Evolutionary conservation across 2,329 filamentous ascomycete species (phyloP).

Genomic region (Arthrinium phaeospermum): DNA sequence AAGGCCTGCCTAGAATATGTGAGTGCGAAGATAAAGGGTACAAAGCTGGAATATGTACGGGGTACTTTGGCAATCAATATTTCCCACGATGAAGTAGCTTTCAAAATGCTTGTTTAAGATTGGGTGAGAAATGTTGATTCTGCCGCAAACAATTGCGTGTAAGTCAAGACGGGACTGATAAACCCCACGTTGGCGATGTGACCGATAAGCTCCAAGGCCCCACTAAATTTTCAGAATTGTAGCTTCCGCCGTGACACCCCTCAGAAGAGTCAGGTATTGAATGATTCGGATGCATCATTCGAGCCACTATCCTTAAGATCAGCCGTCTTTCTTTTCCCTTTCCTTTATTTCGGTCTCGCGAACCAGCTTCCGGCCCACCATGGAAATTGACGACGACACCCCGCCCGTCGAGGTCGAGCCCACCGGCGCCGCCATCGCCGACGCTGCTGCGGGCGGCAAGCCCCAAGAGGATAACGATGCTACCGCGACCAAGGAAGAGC

Average conservation of each 20-base stretch:
- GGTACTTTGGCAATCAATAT: not conserved
- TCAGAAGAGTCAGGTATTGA: not conserved
- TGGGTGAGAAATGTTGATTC: not conserved
- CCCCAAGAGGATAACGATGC: not conserved
- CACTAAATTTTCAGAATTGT: conserved; percentile 17
- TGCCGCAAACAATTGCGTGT: not conserved
- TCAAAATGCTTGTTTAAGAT: not conserved
- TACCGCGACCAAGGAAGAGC: not conserved
- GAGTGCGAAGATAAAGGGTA: not conserved
- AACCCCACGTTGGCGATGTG: conserved; percentile 1
- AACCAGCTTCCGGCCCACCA: not conserved
- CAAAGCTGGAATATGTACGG: not conserved
- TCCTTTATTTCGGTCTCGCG: not conserved
- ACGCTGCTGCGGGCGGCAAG: not conserved
- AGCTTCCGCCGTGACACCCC: not conserved
- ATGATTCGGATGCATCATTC: not conserved
- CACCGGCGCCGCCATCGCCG: conserved; percentile 8
- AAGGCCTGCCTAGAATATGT: not conserved
- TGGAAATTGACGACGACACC: conserved; percentile 19
- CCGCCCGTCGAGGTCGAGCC: conserved; percentile 6
- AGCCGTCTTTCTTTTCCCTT: not conserved
- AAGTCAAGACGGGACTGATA: not conserved
- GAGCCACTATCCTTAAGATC: not conserved
- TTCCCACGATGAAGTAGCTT: not conserved
- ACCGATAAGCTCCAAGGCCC: not conserved